These are phyloP conservation scores for Penicillium olsonii DNA, from an alignment of 2,329 filamentous ascomycete species.

Conservation along the genomic window DNA sequence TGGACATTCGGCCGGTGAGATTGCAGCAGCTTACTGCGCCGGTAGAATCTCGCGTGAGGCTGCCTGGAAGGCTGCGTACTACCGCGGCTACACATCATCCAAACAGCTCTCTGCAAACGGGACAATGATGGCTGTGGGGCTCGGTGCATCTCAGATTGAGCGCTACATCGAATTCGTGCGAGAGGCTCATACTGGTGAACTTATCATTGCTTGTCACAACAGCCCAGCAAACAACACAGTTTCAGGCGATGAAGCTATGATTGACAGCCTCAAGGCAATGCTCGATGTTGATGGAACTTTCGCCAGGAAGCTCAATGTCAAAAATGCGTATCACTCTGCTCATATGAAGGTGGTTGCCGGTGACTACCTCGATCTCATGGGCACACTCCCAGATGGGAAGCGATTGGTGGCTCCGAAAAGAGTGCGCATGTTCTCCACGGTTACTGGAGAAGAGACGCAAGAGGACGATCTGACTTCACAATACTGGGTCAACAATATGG, in stretches of 20 bases:
- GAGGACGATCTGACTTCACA: slow-evolving; percentile 14
- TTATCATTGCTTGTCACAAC: slow-evolving; percentile 31
- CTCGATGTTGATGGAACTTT: slow-evolving; percentile 28
- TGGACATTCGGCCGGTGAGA: slow-evolving; percentile 37
- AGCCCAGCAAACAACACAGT: slow-evolving; percentile 31
- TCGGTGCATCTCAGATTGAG: slow-evolving; percentile 13
- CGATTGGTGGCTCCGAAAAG: slow-evolving; percentile 12
- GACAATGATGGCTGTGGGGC: slow-evolving; percentile 33
- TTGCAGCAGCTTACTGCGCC: slow-evolving; percentile 51
- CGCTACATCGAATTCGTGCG: slow-evolving; percentile 21
- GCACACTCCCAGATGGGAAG: slow-evolving; percentile 13
- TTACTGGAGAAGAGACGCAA: slow-evolving; percentile 22
- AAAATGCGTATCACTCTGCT: slow-evolving; percentile 34
- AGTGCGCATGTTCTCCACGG: slow-evolving; percentile 28
- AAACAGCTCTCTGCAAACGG: slow-evolving; percentile 22
- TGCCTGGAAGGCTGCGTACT: slow-evolving; percentile 32
- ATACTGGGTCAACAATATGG: slow-evolving; percentile 38
- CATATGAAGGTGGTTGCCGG: slow-evolving; percentile 29
- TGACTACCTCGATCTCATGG: slow-evolving; percentile 28
- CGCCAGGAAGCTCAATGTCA: slow-evolving; percentile 31
- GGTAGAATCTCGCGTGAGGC: slow-evolving; percentile 34
- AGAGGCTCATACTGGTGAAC: slow-evolving; percentile 13
- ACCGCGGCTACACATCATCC: slow-evolving; percentile 28
- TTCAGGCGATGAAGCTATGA: slow-evolving; percentile 27
- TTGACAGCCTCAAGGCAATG: slow-evolving; percentile 25